Evolutionary conservation across 148 eudicot species (phyloP), one percentile per base, ranked within the genome.

Genomic region (Persicaria maculosa): DNA sequence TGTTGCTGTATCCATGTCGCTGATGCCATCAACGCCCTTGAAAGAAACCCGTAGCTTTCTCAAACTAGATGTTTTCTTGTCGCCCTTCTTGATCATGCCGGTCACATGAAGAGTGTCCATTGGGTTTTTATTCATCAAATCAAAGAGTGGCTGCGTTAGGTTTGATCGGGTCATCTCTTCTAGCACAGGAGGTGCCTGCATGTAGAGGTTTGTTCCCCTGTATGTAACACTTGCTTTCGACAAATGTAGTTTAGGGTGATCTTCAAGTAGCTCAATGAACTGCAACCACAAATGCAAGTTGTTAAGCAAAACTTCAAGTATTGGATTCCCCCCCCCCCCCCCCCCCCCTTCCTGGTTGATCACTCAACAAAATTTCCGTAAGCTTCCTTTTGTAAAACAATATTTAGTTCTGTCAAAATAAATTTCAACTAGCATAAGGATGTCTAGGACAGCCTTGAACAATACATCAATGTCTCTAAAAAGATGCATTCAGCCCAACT

Each of bases 141-240:
- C 94, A 65, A 83, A 96, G 36, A 96, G 84, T n/a, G 90, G 79
- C 15, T 81, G 25, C 4, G 87, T 83, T 10, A 96, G 86, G 80
- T 92, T 89, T 65, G 89, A 76, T 67, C 97, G 86, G 44, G 99
- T 96, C 94, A 86, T 84, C 88, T 96, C 93, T 89, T 96, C 99
- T 11, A 96, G 89, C 72, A 90, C 81, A 47, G 97, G 93, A 59
- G 99, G 99, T 74, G 94, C 97, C 80, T 89, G 97, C 97, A 96
- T 96, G 88, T 96, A 96, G 50, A 96, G 78, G 79, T 90, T 92
- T 78, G 88, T 86, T 46, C 97, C 91, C 50, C 85, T 80, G 83
- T 83, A 71, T 14, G 84, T 80, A 45, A 92, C 93, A 73, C 99
- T 95, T 12, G 87, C 97, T 82, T 85, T 89, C 53, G 90, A 84